Percentiles rank a stretch among this genome's conserved stretches.
Conservation (phyloP, 2,329 filamentous ascomycete species). For the Phialophora tarda region DNA sequence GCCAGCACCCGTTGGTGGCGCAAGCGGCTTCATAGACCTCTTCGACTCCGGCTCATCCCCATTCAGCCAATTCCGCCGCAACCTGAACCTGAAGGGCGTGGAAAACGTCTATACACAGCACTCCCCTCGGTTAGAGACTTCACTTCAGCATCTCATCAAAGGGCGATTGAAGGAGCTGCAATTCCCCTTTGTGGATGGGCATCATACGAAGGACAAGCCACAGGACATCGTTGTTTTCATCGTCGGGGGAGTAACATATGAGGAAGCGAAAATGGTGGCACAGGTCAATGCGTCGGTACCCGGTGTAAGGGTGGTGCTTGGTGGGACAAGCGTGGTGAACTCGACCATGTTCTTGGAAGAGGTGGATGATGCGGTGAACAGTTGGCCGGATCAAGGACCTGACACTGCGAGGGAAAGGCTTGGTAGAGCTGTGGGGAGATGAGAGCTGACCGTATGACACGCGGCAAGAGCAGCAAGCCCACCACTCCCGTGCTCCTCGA, state of each 20-base stretch:
- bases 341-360: constrained; percentile 87
- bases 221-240: constrained; percentile 97
- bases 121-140: constrained; percentile 83
- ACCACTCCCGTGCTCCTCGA: background rate
- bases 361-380: constrained; percentile 83
- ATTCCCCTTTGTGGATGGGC: constrained; percentile 91
- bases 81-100: constrained; percentile 81
- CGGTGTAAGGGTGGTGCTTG: constrained; percentile 85
- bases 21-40: constrained; percentile 82
- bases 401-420: constrained; percentile 67
- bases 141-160: constrained; percentile 90
- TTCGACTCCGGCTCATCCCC: constrained; percentile 85
- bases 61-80: constrained; percentile 81
- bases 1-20: constrained; percentile 71
- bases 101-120: constrained; percentile 99
- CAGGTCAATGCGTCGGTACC: constrained; percentile 90
- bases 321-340: constrained; percentile 87
- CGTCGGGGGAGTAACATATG: constrained; percentile 89
- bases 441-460: background rate
- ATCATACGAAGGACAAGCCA: constrained; percentile 88
- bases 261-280: constrained; percentile 96
- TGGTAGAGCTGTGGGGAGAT: constrained; percentile 50
- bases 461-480: background rate
- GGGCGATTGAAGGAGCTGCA: constrained; percentile 83
- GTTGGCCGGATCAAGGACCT: constrained; percentile 76